Base-by-base conservation (phyloP, 176 grass and related monocot species). In the Phragmites australis region DNA sequence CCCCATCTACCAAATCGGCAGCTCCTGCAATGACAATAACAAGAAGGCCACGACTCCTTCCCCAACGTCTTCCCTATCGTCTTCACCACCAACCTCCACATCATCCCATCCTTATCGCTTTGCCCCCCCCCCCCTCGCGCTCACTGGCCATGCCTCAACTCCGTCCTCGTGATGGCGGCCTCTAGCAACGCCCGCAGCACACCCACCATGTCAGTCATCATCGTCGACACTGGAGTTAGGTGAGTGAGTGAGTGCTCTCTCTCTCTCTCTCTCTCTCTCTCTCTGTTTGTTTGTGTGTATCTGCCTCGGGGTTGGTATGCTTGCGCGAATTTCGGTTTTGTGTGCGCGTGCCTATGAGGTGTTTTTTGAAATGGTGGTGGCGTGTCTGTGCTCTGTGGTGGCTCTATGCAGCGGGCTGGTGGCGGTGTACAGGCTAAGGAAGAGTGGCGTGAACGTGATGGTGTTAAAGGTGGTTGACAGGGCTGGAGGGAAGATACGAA, bases 401-500 rank as follows among this genome's bases (percentile, higher is more conserved):
- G 34, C 61, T 82, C 52, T 27, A 34, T 74, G 52, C 88, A 95
- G 96, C 72, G 96, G 96, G 49, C 88, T 95, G 48, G 90, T 89
- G 68, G 96, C 96, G 75, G 92, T 92, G 11, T 93, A 99, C 76
- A 99, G 82, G 84, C 88, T 93, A 54, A 91, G 86, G 65, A 78
- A 78, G 73, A 91, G 89, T 76, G 96, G 92, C 72, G 32, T 95
- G 77, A 85, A 68, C 13, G 96, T 95, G 25, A 93, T 91, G 45
- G 77, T 99, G 79, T 95, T 95, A 68, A 92, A 99, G 72, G 87
- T 90, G 71, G 90, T 87, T 21, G 75, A 87, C 74, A 78, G 84
- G 54, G 75, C 88, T 44, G 96, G 92, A 67, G 96, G 96, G 75
- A 95, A 99, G 89, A 85, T 99, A 83, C 82, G 89, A 76, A 99